Evolutionary conservation across 768 basidiomycete species (phyloP), one percentile per base, ranked within the genome.

Genomic region (Plicaturopsis crispa): DNA sequence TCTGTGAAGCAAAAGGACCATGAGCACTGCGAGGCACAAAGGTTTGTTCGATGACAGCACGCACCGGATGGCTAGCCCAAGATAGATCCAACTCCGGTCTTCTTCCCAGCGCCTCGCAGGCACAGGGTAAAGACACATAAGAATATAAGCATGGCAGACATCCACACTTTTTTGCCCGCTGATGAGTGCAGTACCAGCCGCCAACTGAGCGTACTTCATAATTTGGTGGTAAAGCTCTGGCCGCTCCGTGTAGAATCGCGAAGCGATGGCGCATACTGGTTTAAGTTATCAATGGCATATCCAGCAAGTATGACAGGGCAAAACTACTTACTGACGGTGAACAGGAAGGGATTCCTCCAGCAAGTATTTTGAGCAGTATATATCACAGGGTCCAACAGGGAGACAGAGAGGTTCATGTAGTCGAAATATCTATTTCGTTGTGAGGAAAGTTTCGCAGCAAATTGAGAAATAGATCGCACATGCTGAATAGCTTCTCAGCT

Each of bases 41-140:
- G n/a, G n/a, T n/a, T n/a, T n/a, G n/a, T n/a, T n/a, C n/a, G n/a
- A n/a, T n/a, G n/a, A n/a, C n/a, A n/a, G n/a, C n/a, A 43, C 62
- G 21, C 48, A 84, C 86, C 89, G 71, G 43, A 93, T 90, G 6
- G 88, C 90, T 20, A 92, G 67, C 5, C 91, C 91, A 16, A 93
- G 78, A 56, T 86, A 90, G 34, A 93, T 58, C 86, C 88, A 96
- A 36, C 81, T 82, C 19, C 89, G 72, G 51, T 94, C 89, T 46
- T 94, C 88, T 51, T 92, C 89, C 81, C 88, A 92, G 21, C 79
- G 73, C 35, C 75, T 73, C 0, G 79, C 70, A 1, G 86, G 86
- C 0, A 85, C 68, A 39, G 80, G 77, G 60, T 84, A 83, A 48
- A 97, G 57, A 53, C 84, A 79, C 47, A 88, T 63, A 17, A 87